A percentile compares a stretch with the other conserved stretches of the same genome.
Evolutionary conservation across 2,329 filamentous ascomycete genomes (phyloP).

Genomic region (Pestalotiopsis sp.): DNA sequence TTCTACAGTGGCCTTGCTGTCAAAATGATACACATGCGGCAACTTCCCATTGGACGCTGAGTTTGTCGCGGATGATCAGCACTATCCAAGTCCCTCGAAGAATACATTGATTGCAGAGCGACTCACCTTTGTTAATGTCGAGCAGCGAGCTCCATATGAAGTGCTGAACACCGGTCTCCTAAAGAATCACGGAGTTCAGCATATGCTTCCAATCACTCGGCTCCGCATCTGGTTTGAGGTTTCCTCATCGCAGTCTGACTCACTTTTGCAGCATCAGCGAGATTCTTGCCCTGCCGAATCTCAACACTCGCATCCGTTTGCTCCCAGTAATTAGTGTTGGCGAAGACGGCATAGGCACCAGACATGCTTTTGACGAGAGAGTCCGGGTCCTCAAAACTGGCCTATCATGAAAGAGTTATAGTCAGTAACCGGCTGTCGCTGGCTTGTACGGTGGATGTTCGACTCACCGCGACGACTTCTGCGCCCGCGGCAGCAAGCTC

Average conservation of each 20-base stretch:
- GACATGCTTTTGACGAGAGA: slow-evolving; percentile 46
- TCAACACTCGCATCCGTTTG: slow-evolving; percentile 40
- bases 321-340: slow-evolving; percentile 56
- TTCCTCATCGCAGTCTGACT: neutral
- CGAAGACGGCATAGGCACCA: slow-evolving; percentile 51
- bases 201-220: too few species aligned
- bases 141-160: slow-evolving; percentile 47
- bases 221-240: too few species aligned
- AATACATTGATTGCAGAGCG: too few species aligned
- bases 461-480: slow-evolving; percentile 47
- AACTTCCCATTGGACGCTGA: slow-evolving; percentile 43
- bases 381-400: slow-evolving; percentile 49
- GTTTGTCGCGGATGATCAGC: neutral
- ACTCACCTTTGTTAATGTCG: slow-evolving; percentile 41
- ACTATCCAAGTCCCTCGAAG: neutral
- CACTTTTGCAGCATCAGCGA: slow-evolving; percentile 46
- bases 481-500: slow-evolving; percentile 47
- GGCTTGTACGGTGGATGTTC: too few species aligned
- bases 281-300: slow-evolving; percentile 48
- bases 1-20: slow-evolving; percentile 5
- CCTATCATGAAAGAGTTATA: slow-evolving; percentile 29
- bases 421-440: slow-evolving; percentile 9
- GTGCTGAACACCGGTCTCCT: slow-evolving; percentile 43
- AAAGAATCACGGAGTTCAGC: too few species aligned
- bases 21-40: slow-evolving; percentile 41